These are phyloP conservation scores for Sicyos edulis DNA, from an alignment of 306 rosid species.

Conservation along the genomic window DNA sequence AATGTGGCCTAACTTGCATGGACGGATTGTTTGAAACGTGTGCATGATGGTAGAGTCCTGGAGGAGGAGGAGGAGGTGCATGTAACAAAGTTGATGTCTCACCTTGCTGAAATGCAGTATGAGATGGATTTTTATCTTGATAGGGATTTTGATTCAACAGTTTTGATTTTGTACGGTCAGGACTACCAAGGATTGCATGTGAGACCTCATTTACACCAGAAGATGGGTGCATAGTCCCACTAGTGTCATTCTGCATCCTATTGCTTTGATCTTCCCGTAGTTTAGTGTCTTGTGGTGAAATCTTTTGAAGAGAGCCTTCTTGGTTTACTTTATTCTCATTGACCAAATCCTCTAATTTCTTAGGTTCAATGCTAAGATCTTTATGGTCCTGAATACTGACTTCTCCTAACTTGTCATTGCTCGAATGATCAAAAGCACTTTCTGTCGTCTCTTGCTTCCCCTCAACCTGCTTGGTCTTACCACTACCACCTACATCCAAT, in stretches of 20 bases:
- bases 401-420: slow-evolving; percentile 27
- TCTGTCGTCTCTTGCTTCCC: slow-evolving; percentile 39
- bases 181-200: slow-evolving; percentile 21
- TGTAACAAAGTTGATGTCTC: slow-evolving; percentile 35
- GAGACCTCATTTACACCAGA: slow-evolving; percentile 31
- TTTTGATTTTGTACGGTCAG: slow-evolving; percentile 14
- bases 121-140: slow-evolving; percentile 15
- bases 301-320: slow-evolving; percentile 38
- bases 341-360: slow-evolving; percentile 28
- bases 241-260: slow-evolving; percentile 37
- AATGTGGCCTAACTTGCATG: slow-evolving; percentile 43
- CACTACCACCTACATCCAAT: slow-evolving; percentile 35
- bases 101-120: slow-evolving; percentile 31
- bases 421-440: slow-evolving; percentile 32
- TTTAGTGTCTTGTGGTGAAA: slow-evolving; percentile 30
- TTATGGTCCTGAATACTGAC: slow-evolving; percentile 30
- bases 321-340: slow-evolving; percentile 35
- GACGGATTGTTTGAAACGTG: slow-evolving; percentile 36
- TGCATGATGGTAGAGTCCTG: slow-evolving; percentile 41
- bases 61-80: slow-evolving; percentile 42
- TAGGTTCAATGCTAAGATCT: slow-evolving; percentile 31
- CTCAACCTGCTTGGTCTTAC: slow-evolving; percentile 36
- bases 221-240: slow-evolving; percentile 28
- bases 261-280: slow-evolving; percentile 35
- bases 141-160: slow-evolving; percentile 15